Percentiles rank a stretch among this genome's conserved stretches.
These are phyloP conservation scores for Kazachstania africana DNA, from an alignment of 805 yeast genomes.

Conservation along the genomic window DNA sequence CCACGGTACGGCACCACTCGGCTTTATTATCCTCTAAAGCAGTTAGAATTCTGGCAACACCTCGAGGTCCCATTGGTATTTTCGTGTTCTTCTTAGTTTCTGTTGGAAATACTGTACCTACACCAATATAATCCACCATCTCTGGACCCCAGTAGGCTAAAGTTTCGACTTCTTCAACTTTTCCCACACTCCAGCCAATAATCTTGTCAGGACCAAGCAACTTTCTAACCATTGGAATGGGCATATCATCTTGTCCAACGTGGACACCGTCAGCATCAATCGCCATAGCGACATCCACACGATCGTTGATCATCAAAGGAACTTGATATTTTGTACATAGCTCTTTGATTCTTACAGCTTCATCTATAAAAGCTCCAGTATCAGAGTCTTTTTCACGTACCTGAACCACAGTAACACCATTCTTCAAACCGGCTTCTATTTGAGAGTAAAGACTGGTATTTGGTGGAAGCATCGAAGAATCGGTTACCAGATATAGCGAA, in stretches of 20 bases:
- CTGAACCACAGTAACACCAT: constrained; percentile 76
- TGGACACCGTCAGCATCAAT: constrained; percentile 86
- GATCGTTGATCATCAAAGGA: constrained; percentile 76
- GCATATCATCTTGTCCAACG: constrained; percentile 87
- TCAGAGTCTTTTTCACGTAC: constrained; percentile 66
- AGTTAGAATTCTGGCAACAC: constrained; percentile 42
- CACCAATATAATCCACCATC: constrained; percentile 67
- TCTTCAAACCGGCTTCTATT: constrained; percentile 48
- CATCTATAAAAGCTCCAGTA: constrained; percentile 52
- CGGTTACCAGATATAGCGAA: constrained; percentile 68
- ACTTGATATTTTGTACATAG: constrained; percentile 48
- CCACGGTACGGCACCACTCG: constrained; percentile 45
- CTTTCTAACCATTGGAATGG: constrained; percentile 38
- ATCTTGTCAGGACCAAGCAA: constrained; percentile 65
- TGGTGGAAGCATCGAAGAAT: constrained; percentile 60
- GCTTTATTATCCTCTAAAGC: constrained; percentile 30
- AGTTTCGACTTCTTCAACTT: constrained; percentile 37
- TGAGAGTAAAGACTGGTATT: constrained; percentile 45
- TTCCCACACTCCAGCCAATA: constrained; percentile 66
- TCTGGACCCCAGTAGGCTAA: constrained; percentile 24
- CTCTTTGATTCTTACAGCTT: constrained; percentile 49
- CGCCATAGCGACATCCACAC: constrained; percentile 83
- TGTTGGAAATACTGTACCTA: constrained; percentile 72
- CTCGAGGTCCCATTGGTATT: constrained; percentile 60
- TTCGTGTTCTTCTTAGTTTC: constrained; percentile 50